Base-by-base conservation (phyloP, 2,329 filamentous ascomycete genomes). In the Colletotrichum karsti region DNA sequence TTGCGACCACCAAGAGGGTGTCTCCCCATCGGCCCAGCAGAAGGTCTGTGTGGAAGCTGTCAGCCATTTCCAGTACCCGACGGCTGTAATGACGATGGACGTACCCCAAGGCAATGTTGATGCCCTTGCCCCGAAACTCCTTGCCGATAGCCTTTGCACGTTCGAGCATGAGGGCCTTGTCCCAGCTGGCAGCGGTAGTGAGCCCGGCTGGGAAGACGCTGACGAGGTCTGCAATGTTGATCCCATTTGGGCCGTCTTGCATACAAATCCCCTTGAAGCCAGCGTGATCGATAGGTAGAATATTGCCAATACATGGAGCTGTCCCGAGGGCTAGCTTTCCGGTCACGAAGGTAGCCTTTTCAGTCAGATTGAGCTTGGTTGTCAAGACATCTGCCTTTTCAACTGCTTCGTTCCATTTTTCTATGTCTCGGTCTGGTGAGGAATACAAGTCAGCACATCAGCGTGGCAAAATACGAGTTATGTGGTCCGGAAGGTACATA, bases 331-430 rank as follows among this genome's bases (percentile, higher is more conserved):
- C 93, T 4, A 90, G 87, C 10, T 15, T 20, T 12, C 93, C 93
- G 0, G 92, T 93, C 4, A 93, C 94, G 64, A 96, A 85, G 74
- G 90, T 92, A 74, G 95, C 87, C 79, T 96, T 97, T 77, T 96
- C 93, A 2, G 88, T 82, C 48, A 93, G 83, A 15, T 89, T 92
- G 83, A 97, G 90, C 75, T 88, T 87, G 30, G 84, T 83, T 5
- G 97, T 87, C 69, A 95, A 80, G 8, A 85, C 80, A n/a, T 88
- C 86, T 0, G 93, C 93, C 76, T 92, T 93, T 44, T 7, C 1
- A 7, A 44, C 9, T 7, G 41, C 41, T 44, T 44, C 41, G 3
- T 44, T 22, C 20, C 41, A 44, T 22, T 44, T 44, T 8, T 18
- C 15, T 13, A 22, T 13, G 41, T 22, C 24, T 7, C 41, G 41